A percentile compares a stretch with the other conserved stretches of the same genome.
phyloP scores from a whole-genome alignment of 2,329 filamentous ascomycete genomes.

The Escovopsis weberi region DNA sequence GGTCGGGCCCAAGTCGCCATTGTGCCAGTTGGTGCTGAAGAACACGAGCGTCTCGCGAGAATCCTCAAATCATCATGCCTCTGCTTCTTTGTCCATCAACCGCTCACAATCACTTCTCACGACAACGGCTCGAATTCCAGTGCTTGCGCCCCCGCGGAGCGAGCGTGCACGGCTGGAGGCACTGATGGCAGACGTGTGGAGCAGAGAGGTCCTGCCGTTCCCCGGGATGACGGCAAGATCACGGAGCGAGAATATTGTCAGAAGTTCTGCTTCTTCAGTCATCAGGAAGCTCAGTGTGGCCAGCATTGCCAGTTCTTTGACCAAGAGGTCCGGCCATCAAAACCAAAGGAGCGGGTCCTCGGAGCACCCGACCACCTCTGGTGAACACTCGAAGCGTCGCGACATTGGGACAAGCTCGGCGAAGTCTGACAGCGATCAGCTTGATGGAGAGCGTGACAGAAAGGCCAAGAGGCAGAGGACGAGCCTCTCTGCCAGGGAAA shows the following conservation, averaged over 20 bases:
- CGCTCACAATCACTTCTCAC: constrained; percentile 69
- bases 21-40: constrained; percentile 70
- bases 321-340: constrained; percentile 51
- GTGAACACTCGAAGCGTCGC: constrained; percentile 2
- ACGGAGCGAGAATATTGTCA: constrained; percentile 56
- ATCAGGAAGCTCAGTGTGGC: constrained; percentile 80
- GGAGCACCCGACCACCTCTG: constrained; percentile 1
- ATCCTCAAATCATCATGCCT: constrained; percentile 21
- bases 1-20: constrained; percentile 49
- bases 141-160: constrained; percentile 57
- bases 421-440: not conserved
- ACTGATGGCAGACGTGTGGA: constrained; percentile 68
- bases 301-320: constrained; percentile 63
- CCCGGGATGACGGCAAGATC: constrained; percentile 60
- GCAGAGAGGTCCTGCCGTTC: constrained; percentile 62
- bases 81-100: constrained; percentile 42
- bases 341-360: constrained; percentile 9
- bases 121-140: constrained; percentile 48
- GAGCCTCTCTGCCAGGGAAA: not conserved
- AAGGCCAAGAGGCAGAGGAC: constrained; percentile 4
- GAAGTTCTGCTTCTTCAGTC: constrained; percentile 68
- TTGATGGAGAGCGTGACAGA: constrained; percentile 1
- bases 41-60: constrained; percentile 62
- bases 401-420: not conserved
- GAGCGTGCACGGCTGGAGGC: constrained; percentile 68